Conservation (phyloP, 2,329 filamentous ascomycete species). For the Plenodomus biglobosus region DNA sequence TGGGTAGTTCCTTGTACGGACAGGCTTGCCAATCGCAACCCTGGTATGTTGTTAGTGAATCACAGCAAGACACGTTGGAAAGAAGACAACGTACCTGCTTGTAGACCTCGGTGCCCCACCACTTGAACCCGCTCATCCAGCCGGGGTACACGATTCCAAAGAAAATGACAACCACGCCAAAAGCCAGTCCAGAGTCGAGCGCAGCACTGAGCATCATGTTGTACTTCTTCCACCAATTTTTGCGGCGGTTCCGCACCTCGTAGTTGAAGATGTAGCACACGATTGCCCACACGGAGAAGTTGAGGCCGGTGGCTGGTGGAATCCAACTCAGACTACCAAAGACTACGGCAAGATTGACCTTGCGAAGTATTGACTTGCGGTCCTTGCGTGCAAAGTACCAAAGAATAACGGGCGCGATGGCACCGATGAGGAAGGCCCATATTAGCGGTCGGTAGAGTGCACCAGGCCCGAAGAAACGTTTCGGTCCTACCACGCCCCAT, state of each 20-base stretch:
- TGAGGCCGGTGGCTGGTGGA: conserved; percentile 77
- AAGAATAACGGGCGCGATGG: conserved; percentile 70
- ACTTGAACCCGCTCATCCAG: conserved; percentile 70
- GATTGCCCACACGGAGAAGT: conserved; percentile 84
- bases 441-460: conserved; percentile 76
- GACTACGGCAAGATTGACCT: conserved; percentile 79
- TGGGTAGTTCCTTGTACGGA: conserved; percentile 62
- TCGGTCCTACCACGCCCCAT: conserved; percentile 84
- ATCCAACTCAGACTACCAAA: conserved; percentile 86
- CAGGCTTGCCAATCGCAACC: conserved; percentile 86
- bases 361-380: conserved; percentile 65
- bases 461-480: conserved; percentile 75
- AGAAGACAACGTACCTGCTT: conserved; percentile 56
- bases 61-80: neutral
- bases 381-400: conserved; percentile 67
- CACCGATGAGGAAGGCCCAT: conserved; percentile 80
- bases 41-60: conserved; percentile 26
- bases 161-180: conserved; percentile 80
- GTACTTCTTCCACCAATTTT: conserved; percentile 86
- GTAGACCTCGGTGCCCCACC: conserved; percentile 89
- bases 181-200: conserved; percentile 78
- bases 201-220: conserved; percentile 86
- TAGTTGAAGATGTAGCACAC: conserved; percentile 87
- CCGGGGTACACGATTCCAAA: conserved; percentile 85
- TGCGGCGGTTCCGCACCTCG: conserved; percentile 66